phyloP scores from a whole-genome alignment of 495 filamentous ascomycete genomes.

The Trichoderma reesei region DNA sequence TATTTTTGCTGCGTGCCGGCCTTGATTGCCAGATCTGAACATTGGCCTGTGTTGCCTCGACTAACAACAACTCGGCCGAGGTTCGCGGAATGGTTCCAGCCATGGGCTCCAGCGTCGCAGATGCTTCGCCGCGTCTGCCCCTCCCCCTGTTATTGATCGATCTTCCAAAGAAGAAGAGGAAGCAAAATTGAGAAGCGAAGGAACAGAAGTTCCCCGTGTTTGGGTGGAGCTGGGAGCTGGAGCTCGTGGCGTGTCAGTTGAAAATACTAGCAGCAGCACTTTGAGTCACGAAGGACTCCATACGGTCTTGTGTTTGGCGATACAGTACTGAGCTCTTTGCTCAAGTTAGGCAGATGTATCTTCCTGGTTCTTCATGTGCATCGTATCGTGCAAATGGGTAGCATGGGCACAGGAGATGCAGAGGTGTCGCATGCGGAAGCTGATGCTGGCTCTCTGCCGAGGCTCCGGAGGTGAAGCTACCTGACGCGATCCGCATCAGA shows the following conservation, averaged over 20 bases:
- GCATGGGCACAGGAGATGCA: neutral
- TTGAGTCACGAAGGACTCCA: too few species aligned
- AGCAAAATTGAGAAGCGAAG: neutral
- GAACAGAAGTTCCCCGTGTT: slow-evolving; percentile 3
- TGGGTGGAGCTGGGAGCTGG: slow-evolving; percentile 5
- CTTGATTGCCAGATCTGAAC: neutral
- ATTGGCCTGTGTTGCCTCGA: neutral
- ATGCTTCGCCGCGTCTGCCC: neutral
- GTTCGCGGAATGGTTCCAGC: neutral
- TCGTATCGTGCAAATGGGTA: neutral
- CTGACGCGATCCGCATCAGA: too few species aligned
- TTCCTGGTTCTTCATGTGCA: neutral
- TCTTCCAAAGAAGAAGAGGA: neutral
- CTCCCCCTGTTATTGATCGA: neutral
- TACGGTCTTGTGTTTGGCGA: too few species aligned
- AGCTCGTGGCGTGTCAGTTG: neutral
- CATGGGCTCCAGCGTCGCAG: neutral
- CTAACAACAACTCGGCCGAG: neutral
- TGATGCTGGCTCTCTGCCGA: neutral
- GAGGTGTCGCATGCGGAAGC: neutral
- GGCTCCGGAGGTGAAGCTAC: neutral
- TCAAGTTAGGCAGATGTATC: neutral
- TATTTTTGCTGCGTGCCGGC: neutral
- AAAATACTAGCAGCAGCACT: neutral
- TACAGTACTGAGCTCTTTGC: neutral